These are phyloP conservation scores for Trametes villosa DNA, from an alignment of 768 basidiomycete species.

Conservation along the genomic window DNA sequence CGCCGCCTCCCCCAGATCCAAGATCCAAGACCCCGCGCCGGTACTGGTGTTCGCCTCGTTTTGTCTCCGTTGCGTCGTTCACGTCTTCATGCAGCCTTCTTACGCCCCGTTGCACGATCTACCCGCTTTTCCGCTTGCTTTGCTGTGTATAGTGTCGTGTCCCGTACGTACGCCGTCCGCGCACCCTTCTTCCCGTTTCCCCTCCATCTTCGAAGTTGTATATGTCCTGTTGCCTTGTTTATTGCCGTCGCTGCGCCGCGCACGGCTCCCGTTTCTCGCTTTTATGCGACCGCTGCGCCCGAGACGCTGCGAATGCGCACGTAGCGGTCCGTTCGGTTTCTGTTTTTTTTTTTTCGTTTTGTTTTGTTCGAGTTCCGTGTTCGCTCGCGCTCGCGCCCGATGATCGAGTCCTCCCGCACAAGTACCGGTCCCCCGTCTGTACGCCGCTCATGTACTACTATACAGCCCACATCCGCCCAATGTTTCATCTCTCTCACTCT, in stretches of 20 bases:
- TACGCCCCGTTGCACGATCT: not conserved
- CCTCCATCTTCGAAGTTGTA: constrained; percentile 4
- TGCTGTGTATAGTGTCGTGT: constrained; percentile 19
- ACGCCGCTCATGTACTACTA: constrained; percentile 21
- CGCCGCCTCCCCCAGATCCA: too few species aligned
- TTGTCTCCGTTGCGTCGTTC: not conserved
- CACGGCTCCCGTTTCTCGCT: too few species aligned
- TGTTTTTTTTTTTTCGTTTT: not conserved
- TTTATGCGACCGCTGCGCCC: too few species aligned
- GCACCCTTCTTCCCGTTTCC: not conserved
- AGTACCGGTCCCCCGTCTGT: constrained; percentile 5
- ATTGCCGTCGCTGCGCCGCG: not conserved
- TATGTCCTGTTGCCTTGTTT: not conserved
- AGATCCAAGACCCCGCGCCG: too few species aligned
- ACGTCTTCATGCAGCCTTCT: not conserved
- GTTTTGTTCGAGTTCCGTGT: not conserved
- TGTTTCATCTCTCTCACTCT: not conserved
- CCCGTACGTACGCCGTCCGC: too few species aligned
- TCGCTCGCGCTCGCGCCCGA: too few species aligned
- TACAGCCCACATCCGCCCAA: constrained; percentile 7
- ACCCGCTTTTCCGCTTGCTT: constrained; percentile 17
- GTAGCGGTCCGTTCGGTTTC: not conserved
- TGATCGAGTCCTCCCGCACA: not conserved
- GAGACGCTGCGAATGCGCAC: too few species aligned
- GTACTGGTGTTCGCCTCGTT: too few species aligned